Conservation (phyloP, 2,329 filamentous ascomycete species). For the Nemania sp. region DNA sequence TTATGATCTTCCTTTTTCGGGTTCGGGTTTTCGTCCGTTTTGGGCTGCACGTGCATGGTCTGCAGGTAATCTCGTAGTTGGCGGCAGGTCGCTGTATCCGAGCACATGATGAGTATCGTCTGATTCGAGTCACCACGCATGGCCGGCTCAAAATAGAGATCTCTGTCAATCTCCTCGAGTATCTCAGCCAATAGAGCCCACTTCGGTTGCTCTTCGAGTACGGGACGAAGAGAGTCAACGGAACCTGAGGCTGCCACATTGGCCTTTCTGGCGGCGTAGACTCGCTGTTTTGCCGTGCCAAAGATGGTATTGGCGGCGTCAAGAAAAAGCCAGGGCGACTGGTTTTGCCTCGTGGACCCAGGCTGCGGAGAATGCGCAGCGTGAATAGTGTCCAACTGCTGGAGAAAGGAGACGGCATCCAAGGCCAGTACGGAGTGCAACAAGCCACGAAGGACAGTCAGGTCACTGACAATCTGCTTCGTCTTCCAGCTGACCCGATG, state of each 20-base stretch:
- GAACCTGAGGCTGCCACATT: conserved; percentile 54
- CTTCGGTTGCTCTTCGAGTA: conserved; percentile 93
- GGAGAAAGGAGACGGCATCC: conserved; percentile 88
- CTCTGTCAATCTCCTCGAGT: conserved; percentile 88
- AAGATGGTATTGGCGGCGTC: conserved; percentile 96
- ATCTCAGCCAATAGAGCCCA: conserved; percentile 90
- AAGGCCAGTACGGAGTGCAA: conserved; percentile 82
- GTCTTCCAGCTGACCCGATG: conserved; percentile 95
- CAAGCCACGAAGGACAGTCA: conserved; percentile 81
- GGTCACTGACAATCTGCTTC: conserved; percentile 88
- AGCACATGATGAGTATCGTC: conserved; percentile 95
- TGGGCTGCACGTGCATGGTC: conserved; percentile 78
- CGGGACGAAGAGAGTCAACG: conserved; percentile 70
- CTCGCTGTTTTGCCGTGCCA: conserved; percentile 82
- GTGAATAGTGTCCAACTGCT: conserved; percentile 91
- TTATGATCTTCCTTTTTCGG: conserved; percentile 56
- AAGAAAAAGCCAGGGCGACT: conserved; percentile 94
- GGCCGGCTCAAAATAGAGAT: conserved; percentile 80
- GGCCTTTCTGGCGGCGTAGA: conserved; percentile 72
- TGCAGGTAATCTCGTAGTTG: conserved; percentile 91
- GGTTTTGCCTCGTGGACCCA: conserved; percentile 83
- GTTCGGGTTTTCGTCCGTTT: conserved; percentile 46
- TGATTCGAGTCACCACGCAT: conserved; percentile 83
- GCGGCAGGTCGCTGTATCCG: conserved; percentile 80
- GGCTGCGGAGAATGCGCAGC: conserved; percentile 87